Percentiles rank a stretch among this genome's conserved stretches.
These are phyloP conservation scores for Phytomonas francai DNA, from an alignment of 208 protist genomes.

Conservation along the genomic window DNA sequence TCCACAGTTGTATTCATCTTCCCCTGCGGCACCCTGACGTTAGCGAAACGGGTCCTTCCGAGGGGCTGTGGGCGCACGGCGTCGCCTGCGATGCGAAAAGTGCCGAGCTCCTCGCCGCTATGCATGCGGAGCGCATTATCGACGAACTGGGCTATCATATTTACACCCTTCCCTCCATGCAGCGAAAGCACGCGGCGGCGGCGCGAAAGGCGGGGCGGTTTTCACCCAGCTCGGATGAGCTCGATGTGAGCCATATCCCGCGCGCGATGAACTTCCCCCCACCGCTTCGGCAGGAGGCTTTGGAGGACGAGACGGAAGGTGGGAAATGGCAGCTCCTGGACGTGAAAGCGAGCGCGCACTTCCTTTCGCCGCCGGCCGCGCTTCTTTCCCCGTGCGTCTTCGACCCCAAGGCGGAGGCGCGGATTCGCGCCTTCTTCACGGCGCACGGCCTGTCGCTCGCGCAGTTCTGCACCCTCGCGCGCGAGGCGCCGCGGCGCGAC, in stretches of 20 bases:
- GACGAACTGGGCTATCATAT: conserved; percentile 82
- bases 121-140: conserved; percentile 83
- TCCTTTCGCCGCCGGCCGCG: conserved; percentile 38
- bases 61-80: conserved; percentile 72
- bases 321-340: conserved; percentile 76
- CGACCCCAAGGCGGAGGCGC: conserved; percentile 31
- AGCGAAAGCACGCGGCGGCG: conserved; percentile 71
- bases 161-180: conserved; percentile 79
- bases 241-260: conserved; percentile 11
- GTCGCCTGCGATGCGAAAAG: conserved; percentile 60
- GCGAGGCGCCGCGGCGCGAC: not conserved
- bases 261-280: conserved; percentile 31
- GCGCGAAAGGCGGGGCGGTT: conserved; percentile 62
- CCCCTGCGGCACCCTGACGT: conserved; percentile 22
- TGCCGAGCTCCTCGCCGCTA: conserved; percentile 70
- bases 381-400: conserved; percentile 68
- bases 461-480: conserved; percentile 12
- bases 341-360: conserved; percentile 13
- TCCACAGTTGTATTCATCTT: conserved; percentile 34
- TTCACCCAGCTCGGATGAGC: conserved; percentile 63
- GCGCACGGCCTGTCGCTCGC: conserved; percentile 31
- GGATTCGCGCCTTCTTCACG: conserved; percentile 47
- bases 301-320: conserved; percentile 67
- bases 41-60: not conserved
- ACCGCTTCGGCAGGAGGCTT: conserved; percentile 46